Evolutionary conservation across 352 stramenopile genomes (phyloP).

Genomic region (Pseudoperonospora humuli): DNA sequence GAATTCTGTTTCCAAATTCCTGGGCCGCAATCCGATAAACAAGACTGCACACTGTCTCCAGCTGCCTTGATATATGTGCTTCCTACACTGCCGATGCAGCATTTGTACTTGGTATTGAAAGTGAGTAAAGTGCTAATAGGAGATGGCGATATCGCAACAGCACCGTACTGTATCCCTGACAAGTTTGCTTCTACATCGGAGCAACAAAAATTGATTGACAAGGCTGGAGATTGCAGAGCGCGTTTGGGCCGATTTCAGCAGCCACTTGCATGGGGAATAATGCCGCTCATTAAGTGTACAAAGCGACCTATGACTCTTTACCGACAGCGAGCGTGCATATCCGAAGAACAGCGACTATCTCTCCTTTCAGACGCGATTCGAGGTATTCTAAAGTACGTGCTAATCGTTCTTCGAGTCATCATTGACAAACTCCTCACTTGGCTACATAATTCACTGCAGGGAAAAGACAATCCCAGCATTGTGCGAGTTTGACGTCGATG

Average conservation of each 20-base stretch:
- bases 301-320: constrained; percentile 53
- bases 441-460: too few relatives aligned
- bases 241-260: constrained; percentile 51
- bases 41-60: too few relatives aligned
- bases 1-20: constrained; percentile 56
- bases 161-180: constrained; percentile 56
- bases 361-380: too few relatives aligned
- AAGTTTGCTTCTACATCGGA: constrained; percentile 38
- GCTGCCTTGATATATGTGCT: too few relatives aligned
- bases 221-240: constrained; percentile 29
- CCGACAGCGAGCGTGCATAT: constrained; percentile 46
- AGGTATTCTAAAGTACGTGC: too few relatives aligned
- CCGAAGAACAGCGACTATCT: too few relatives aligned
- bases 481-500: too few relatives aligned
- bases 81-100: constrained; percentile 37
- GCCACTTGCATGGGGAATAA: constrained; percentile 51
- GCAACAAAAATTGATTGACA: constrained; percentile 53
- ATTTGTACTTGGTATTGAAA: constrained; percentile 60
- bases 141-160: constrained; percentile 41
- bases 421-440: too few relatives aligned
- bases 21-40: constrained; percentile 6
- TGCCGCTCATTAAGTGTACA: constrained; percentile 34
- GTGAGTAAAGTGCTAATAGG: constrained; percentile 53
- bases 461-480: too few relatives aligned
- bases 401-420: too few relatives aligned